Base-by-base conservation (phyloP, 2,329 filamentous ascomycete species). In the Diaporthe destruens region DNA sequence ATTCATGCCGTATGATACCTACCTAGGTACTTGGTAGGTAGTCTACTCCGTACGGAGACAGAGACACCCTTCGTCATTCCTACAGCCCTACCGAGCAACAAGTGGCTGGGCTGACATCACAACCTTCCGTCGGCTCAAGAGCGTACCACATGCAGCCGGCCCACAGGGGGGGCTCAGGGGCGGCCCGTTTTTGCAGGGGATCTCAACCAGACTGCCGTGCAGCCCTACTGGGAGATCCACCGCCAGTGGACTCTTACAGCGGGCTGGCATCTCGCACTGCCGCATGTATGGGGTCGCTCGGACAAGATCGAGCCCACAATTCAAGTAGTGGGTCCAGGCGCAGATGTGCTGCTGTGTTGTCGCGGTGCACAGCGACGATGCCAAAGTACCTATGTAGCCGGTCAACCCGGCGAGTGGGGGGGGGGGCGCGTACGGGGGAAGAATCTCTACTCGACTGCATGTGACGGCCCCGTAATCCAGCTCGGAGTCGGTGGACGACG, bases 191-290 rank as follows among this genome's bases (percentile, higher is more conserved):
- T 49, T 65, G 25, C 42, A 42, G 59, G 59, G 44, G 51, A 32
- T 16, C 9, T 18, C 18, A 49, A n/a, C 3, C 25, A 32, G 23
- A 49, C 59, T 8, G 59, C 39, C 39, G 16, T 42, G 39, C 39
- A 18, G 14, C 42, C 59, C 59, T 65, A 65, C 44, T 65, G 42
- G 59, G 59, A 49, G 59, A 65, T 65, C 42, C 49, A 34, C 59
- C 59, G 59, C 59, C 42, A 51, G 59, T 51, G 3, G 16, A 6
- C 4, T 42, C 4, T 42, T 12, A 3, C 23, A 25, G n/a, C 54
- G n/a, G 18, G 34, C 55, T 49, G 42, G 25, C 59, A 65, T 25
- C 18, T 25, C 57, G 39, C 25, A 47, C 57, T 9, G 59, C 18
- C 29, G 59, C 42, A 49, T 36, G 59, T 36, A 34, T 12, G 59